phyloP scores from a whole-genome alignment of 2,329 filamentous ascomycete genomes.

The Ustulina deusta region DNA sequence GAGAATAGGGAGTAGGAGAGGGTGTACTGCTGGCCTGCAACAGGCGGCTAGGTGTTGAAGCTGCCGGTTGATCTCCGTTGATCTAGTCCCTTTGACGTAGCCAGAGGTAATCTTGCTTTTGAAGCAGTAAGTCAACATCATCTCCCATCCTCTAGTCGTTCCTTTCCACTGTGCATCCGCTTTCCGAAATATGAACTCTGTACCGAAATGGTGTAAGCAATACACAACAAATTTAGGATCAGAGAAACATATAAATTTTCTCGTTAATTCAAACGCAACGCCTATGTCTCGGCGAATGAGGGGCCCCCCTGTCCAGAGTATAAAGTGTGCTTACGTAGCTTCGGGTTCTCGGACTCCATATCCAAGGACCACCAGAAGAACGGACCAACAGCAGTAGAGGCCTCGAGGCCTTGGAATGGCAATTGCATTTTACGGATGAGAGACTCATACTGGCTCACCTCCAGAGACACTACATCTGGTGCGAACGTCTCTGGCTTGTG shows the following conservation, averaged over 20 bases:
- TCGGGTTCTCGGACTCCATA: conserved; percentile 42
- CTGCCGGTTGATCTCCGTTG: conserved; percentile 43
- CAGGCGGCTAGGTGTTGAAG: conserved; percentile 48
- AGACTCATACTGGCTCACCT: conserved; percentile 40
- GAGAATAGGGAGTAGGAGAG: conserved; percentile 51
- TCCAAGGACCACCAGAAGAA: conserved; percentile 53
- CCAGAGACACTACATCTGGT: conserved; percentile 46
- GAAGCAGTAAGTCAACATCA: conserved; percentile 51
- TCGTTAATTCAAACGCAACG: not conserved
- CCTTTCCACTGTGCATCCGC: conserved; percentile 50
- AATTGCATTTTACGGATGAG: conserved; percentile 49
- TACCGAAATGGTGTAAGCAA: not conserved
- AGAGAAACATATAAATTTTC: not conserved
- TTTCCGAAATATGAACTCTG: conserved; percentile 54
- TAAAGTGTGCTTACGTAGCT: conserved; percentile 44
- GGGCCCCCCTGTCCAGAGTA: too few species aligned
- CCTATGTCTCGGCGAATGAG: not conserved
- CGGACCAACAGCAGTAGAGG: conserved; percentile 50
- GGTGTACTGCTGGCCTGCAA: conserved; percentile 47
- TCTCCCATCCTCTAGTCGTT: conserved; percentile 51
- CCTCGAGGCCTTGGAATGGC: conserved; percentile 48
- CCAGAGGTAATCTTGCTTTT: conserved; percentile 49
- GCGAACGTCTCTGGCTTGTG: conserved; percentile 48
- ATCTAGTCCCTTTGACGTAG: conserved; percentile 50
- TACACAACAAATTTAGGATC: not conserved